Evolutionary conservation across 805 yeast genomes (phyloP).

Genomic region (Kazachstania martiniae): DNA sequence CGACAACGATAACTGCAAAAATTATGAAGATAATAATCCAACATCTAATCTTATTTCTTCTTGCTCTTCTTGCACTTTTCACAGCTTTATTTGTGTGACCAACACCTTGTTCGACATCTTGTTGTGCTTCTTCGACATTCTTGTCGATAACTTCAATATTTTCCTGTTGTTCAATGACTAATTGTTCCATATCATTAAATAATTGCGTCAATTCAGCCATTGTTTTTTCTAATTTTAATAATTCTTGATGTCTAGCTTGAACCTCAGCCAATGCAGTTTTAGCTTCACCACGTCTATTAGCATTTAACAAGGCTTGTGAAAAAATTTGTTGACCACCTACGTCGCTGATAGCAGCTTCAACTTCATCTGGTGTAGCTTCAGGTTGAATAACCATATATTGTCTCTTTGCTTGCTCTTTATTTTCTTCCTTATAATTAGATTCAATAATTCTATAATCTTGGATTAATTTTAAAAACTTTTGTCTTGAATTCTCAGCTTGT

Average conservation of each 20-base stretch:
- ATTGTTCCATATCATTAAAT: slow-evolving; percentile 90
- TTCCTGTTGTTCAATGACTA: slow-evolving; percentile 92
- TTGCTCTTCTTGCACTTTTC: slow-evolving; percentile 74
- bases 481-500: slow-evolving; percentile 84
- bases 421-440: slow-evolving; percentile 73
- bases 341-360: slow-evolving; percentile 76
- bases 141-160: slow-evolving; percentile 74
- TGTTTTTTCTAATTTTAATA: slow-evolving; percentile 87
- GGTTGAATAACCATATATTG: slow-evolving; percentile 88
- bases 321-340: slow-evolving; percentile 83
- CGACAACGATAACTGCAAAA: slow-evolving; percentile 53
- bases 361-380: slow-evolving; percentile 73
- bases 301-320: slow-evolving; percentile 81
- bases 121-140: slow-evolving; percentile 73
- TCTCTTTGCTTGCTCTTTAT: slow-evolving; percentile 80
- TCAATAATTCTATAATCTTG: slow-evolving; percentile 82
- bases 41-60: slow-evolving; percentile 87
- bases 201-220: slow-evolving; percentile 92
- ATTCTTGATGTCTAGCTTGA: slow-evolving; percentile 89
- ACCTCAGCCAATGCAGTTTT: slow-evolving; percentile 92
- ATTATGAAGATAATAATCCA: slow-evolving; percentile 50
- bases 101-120: slow-evolving; percentile 86
- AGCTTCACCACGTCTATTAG: slow-evolving; percentile 89
- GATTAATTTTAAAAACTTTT: slow-evolving; percentile 73
- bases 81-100: slow-evolving; percentile 91